These are phyloP conservation scores for Tinospora cordifolia DNA, from an alignment of 164 flowering plant genomes.

Conservation along the genomic window DNA sequence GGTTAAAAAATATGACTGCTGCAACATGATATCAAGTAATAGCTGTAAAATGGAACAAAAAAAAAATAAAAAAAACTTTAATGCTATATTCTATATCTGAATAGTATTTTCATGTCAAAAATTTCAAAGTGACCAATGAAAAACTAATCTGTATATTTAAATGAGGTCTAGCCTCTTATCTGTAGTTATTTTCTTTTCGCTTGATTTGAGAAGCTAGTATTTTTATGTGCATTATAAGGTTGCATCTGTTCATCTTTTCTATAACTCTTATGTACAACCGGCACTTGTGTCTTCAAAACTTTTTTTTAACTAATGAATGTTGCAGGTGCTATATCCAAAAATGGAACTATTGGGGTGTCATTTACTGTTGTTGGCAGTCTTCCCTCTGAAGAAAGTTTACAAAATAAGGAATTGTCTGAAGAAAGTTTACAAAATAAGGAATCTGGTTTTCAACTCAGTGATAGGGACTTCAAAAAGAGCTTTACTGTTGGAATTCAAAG, in stretches of 20 bases:
- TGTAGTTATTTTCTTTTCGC: not conserved
- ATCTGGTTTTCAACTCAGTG: slow-evolving; percentile 6
- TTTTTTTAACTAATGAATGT: slow-evolving; percentile 7
- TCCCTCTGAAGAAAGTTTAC: slow-evolving; percentile 11
- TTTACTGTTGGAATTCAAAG: not conserved
- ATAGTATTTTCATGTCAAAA: not conserved
- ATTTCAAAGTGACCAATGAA: not conserved
- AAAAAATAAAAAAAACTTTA: not conserved
- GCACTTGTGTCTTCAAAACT: not conserved
- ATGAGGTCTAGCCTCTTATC: slow-evolving; percentile 1
- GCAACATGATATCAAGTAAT: not conserved
- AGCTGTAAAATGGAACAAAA: slow-evolving; percentile 2
- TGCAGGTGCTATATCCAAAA: slow-evolving; percentile 24
- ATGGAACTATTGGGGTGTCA: slow-evolving; percentile 17
- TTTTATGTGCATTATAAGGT: not conserved
- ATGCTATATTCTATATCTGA: not conserved
- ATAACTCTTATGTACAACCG: not conserved
- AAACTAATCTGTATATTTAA: too few relatives aligned
- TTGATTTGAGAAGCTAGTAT: not conserved
- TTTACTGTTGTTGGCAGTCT: slow-evolving; percentile 4
- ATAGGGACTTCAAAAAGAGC: slow-evolving; percentile 13
- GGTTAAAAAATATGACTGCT: not conserved
- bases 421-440: slow-evolving; percentile 14
- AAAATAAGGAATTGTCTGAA: slow-evolving; percentile 14
- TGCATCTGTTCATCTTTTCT: not conserved